A percentile compares a stretch with the other conserved stretches of the same genome.
Conservation (phyloP, 208 protist species). For the Leishmania aethiopica region DNA sequence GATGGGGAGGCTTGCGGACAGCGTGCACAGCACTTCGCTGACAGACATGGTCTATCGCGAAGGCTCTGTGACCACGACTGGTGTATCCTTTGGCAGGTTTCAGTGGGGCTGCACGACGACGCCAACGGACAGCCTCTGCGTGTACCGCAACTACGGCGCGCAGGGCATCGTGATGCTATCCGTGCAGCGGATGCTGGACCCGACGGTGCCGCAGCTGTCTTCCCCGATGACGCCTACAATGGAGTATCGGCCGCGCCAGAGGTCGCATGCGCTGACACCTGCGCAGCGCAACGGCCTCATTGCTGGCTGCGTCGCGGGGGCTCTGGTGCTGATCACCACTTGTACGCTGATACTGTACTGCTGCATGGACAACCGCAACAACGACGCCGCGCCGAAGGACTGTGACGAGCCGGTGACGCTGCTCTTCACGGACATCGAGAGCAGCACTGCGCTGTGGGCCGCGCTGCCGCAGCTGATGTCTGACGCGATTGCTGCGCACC, state of each 20-base stretch:
- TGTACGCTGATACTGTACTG: constrained; percentile 23
- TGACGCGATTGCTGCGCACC: constrained; percentile 67
- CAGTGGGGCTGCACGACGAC: neutral
- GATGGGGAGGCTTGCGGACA: too few species aligned
- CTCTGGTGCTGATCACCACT: neutral
- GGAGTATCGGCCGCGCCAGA: constrained; percentile 21
- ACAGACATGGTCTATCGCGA: too few species aligned
- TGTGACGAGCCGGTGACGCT: constrained; percentile 51
- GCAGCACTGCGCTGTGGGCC: constrained; percentile 84
- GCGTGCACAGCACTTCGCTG: too few species aligned
- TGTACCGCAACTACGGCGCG: constrained; percentile 55
- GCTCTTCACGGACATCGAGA: constrained; percentile 82
- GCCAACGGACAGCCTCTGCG: constrained; percentile 3
- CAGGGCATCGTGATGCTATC: constrained; percentile 34
- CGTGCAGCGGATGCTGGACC: constrained; percentile 33
- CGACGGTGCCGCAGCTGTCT: constrained; percentile 10
- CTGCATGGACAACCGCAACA: constrained; percentile 37
- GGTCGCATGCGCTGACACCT: constrained; percentile 5
- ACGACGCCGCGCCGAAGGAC: constrained; percentile 54
- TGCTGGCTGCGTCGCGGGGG: too few species aligned
- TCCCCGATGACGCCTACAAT: constrained; percentile 34
- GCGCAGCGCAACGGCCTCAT: constrained; percentile 35
- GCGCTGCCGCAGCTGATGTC: constrained; percentile 53
- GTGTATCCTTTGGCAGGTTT: constrained; percentile 1
- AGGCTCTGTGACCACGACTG: too few species aligned